Percentiles rank a stretch among this genome's conserved stretches.
Conservation (phyloP, 2,329 filamentous ascomycete species). For the Eutypella sp. region DNA sequence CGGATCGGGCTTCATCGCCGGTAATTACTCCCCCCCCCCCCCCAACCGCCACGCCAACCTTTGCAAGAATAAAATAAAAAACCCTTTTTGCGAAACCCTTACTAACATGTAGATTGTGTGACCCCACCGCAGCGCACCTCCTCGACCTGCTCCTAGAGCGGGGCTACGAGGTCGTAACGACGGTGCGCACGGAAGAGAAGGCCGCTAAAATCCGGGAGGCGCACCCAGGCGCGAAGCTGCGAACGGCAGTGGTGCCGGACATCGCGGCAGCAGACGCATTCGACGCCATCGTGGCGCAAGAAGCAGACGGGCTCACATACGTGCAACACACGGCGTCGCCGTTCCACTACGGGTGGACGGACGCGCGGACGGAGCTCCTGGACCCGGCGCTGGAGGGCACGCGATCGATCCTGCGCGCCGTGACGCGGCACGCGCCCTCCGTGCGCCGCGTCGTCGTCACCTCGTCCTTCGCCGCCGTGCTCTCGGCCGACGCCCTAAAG, state of each 20-base stretch:
- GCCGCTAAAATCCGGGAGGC: slow-evolving; percentile 46
- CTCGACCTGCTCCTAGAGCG: slow-evolving; percentile 48
- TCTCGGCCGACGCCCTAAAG: slow-evolving; percentile 32
- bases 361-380: slow-evolving; percentile 49
- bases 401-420: slow-evolving; percentile 66
- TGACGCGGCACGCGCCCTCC: slow-evolving; percentile 50
- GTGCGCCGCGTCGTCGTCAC: slow-evolving; percentile 69
- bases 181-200: slow-evolving; percentile 50
- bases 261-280: slow-evolving; percentile 72
- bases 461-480: slow-evolving; percentile 50
- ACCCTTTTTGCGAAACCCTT: not conserved
- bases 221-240: slow-evolving; percentile 41
- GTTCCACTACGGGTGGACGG: slow-evolving; percentile 49
- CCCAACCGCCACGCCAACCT: not conserved
- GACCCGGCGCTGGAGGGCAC: slow-evolving; percentile 55
- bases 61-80: too few relatives aligned
- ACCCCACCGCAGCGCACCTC: slow-evolving; percentile 41
- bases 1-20: slow-evolving; percentile 49
- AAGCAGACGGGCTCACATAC: slow-evolving; percentile 46
- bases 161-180: slow-evolving; percentile 50
- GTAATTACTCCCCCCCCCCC: slow-evolving; percentile 23
- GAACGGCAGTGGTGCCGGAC: slow-evolving; percentile 64
- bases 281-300: slow-evolving; percentile 51
- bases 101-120: not conserved
- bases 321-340: slow-evolving; percentile 59